Evolutionary conservation across 73 alveolate genomes (phyloP), one percentile per base, ranked within the genome.

Genomic region (Tetrahymena malaccensis): DNA sequence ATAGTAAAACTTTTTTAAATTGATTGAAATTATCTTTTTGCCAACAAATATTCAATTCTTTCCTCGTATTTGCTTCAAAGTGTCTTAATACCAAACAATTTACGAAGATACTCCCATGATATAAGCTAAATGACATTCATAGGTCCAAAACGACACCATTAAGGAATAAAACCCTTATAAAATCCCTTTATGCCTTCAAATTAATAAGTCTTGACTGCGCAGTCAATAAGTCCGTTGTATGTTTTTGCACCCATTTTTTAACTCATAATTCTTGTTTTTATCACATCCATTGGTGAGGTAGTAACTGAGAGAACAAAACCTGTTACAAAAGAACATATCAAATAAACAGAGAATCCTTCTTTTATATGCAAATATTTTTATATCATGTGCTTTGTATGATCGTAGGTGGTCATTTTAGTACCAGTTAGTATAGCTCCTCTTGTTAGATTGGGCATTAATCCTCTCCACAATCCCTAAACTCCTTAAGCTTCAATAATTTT

Each of bases 71-170:
- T 70, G 40, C 25, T 43, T 95, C 97, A 95, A 70, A 95, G 70
- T 43, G 93, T 95, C 93, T 55, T 95, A 12, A 95, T 95, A 19
- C 97, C 97, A 95, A 89, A 95, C 0, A 95, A 44, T 95, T 94
- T 95, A 33, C 97, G 93, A 35, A 95, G 94, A 85, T 95, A 89
- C 50, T 95, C 97, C 97, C 97, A 95, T 17, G 94, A 93, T 43
- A 95, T 95, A 27, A 95, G 89, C 33, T 95, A 89, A 21, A 95
- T 95, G 4, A 95, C 94, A 34, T 85, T 95, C 44, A 95, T 85
- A 15, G 99, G 99, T 37, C 99, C 99, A 84, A 97, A 97, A 84
- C 99, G 97, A 96, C 97, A 94, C 99, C 99, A 97, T 85, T 98
- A 96, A 22, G 99, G 99, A 33, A 97, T 95, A 93, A 98, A 97